phyloP scores from a whole-genome alignment of 1,284 basidiomycete genomes.

The Rhizoctonia solani region DNA sequence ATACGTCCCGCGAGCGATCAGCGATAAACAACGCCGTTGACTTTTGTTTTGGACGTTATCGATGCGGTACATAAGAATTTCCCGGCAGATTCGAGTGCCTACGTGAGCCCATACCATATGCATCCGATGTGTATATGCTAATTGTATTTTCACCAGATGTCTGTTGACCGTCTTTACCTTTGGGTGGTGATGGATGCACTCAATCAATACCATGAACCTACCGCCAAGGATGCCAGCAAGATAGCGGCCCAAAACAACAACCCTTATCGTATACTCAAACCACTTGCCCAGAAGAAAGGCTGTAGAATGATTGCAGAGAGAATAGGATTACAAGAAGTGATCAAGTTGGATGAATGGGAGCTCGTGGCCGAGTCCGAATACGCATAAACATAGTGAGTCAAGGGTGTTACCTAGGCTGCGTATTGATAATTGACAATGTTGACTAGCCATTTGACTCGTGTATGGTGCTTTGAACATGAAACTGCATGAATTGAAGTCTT shows the following conservation, averaged over 20 bases:
- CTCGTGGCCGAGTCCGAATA: no score
- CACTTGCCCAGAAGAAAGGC: background rate
- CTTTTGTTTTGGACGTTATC: constrained; percentile 18
- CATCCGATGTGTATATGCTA: background rate
- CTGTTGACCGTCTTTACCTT: background rate
- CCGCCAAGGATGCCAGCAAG: background rate
- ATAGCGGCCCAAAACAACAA: constrained; percentile 10
- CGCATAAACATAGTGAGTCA: no score
- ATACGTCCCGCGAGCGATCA: background rate
- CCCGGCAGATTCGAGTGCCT: background rate
- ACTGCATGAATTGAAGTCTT: no score
- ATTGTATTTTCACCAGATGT: background rate
- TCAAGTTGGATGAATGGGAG: constrained; percentile 19
- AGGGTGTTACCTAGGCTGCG: no score
- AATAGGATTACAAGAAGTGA: background rate
- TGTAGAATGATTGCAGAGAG: background rate
- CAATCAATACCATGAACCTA: constrained; percentile 7
- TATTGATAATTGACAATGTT: no score
- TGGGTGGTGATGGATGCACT: constrained; percentile 18
- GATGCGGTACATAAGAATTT: constrained; percentile 7
- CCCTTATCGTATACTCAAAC: constrained; percentile 5
- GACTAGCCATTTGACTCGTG: no score
- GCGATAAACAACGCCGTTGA: background rate
- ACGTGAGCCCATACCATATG: background rate
- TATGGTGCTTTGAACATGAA: no score